Evolutionary conservation across 2,329 filamentous ascomycete species (phyloP), one percentile per base, ranked within the genome.

Genomic region (Penicillium sp.): DNA sequence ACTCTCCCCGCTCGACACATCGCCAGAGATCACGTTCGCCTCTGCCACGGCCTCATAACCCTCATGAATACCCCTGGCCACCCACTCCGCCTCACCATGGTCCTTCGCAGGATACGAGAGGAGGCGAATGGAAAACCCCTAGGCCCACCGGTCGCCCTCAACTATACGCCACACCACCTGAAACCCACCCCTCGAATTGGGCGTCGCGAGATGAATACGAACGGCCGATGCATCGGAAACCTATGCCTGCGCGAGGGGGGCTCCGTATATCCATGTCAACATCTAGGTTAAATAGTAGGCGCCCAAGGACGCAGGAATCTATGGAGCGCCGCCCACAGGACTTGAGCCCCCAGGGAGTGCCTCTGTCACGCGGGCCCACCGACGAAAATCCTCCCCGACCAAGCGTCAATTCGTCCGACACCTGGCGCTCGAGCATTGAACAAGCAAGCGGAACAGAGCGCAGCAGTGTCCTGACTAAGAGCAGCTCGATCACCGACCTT

Each of bases 381-480:
- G 74, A 76, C 39, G 68, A 73, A 33, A 68, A 70, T 50, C 62
- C 65, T 6, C 71, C 81, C 25, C 79, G 85, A 25, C 80, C 82
- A 15, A 87, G 85, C 60, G 80, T 84, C 61, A 80, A 84, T 53
- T 88, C 85, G 4, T 82, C 79, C 27, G 75, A 84, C 70, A 88
- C 85, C 4, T 84, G 78, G 4, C 79, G 80, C 53, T 87, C 84
- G 16, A 87, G 84, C 67, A 74, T 80, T 40, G 75, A 83, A 50
- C 82, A 83, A 43, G 69, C 78, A 7, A 84, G 82, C 60, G 82
- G 83, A n/a, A 95, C 91, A 1, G 90, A 93, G 69, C 83, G 90
- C 60, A 95, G 90, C 72, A 96, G 92, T 69, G 81, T 94, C 49
- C 73, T 88, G 62, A 94, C 91, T 4, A 91, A 90, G 65, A 85